These are phyloP conservation scores for Scutellaria galericulata DNA, from an alignment of 257 asterid genomes.

Conservation along the genomic window DNA sequence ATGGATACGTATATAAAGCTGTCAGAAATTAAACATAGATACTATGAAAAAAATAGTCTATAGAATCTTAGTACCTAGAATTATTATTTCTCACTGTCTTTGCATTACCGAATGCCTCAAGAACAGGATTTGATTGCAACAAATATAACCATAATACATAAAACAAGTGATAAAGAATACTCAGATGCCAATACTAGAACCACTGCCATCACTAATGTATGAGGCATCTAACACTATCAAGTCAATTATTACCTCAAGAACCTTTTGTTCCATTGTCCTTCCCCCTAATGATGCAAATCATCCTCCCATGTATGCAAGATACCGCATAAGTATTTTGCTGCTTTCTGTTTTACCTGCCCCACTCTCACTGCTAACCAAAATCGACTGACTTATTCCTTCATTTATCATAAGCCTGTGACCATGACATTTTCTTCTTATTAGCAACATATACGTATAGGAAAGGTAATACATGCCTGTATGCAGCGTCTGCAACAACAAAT, in stretches of 20 bases:
- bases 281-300: conserved; percentile 78
- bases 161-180: conserved; percentile 4
- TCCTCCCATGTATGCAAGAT: conserved; percentile 99
- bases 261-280: conserved; percentile 94
- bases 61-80: conserved; percentile 66
- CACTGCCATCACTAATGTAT: not conserved
- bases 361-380: too few species aligned
- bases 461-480: too few species aligned
- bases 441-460: too few species aligned
- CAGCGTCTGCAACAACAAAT: too few species aligned
- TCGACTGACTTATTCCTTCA: too few species aligned
- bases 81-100: conserved; percentile 98
- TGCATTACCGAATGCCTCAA: conserved; percentile 99
- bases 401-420: too few species aligned
- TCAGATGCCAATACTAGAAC: conserved; percentile 32
- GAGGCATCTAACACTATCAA: not conserved
- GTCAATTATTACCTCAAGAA: conserved; percentile 79
- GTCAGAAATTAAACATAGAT: conserved; percentile 19
- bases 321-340: conserved; percentile 90
- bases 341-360: conserved; percentile 83
- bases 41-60: conserved; percentile 9
- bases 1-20: not conserved
- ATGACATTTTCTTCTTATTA: too few species aligned
- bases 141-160: conserved; percentile 30
- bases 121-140: conserved; percentile 96